A percentile compares a stretch with the other conserved stretches of the same genome.
Conservation (phyloP, 1,284 basidiomycete genomes). For the Rhodotorula sp. region DNA sequence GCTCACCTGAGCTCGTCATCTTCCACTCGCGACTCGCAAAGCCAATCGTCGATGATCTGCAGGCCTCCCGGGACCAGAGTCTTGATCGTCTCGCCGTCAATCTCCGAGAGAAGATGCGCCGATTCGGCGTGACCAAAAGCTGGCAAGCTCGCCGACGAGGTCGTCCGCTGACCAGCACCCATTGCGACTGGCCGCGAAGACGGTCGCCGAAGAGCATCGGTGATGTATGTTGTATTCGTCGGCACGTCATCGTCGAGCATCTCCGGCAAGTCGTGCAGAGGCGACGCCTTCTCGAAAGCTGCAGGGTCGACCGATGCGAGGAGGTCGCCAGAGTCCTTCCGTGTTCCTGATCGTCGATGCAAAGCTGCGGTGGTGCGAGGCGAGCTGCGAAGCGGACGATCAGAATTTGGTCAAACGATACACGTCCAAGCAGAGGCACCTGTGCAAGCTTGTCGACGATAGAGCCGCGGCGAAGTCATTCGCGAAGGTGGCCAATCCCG, state of each 20-base stretch:
- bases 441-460: neutral
- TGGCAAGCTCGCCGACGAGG: neutral
- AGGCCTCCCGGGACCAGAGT: slow-evolving; percentile 62
- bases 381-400: neutral
- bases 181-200: neutral
- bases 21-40: slow-evolving; percentile 44
- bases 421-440: neutral
- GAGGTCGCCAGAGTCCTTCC: slow-evolving; percentile 19
- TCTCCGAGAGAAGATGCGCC: slow-evolving; percentile 60
- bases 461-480: slow-evolving; percentile 43
- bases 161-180: neutral
- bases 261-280: slow-evolving; percentile 67
- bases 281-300: slow-evolving; percentile 71
- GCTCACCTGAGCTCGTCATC: slow-evolving; percentile 12
- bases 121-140: no score
- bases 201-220: slow-evolving; percentile 52
- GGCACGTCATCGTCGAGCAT: slow-evolving; percentile 90
- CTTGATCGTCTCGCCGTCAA: slow-evolving; percentile 80
- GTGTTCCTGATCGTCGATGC: neutral
- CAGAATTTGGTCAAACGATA: no score
- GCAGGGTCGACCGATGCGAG: slow-evolving; percentile 74
- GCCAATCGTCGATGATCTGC: slow-evolving; percentile 69
- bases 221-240: slow-evolving; percentile 80
- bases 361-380: neutral
- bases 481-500: slow-evolving; percentile 46